phyloP scores from a whole-genome alignment of 768 basidiomycete species.

The Termitomyces sp. region DNA sequence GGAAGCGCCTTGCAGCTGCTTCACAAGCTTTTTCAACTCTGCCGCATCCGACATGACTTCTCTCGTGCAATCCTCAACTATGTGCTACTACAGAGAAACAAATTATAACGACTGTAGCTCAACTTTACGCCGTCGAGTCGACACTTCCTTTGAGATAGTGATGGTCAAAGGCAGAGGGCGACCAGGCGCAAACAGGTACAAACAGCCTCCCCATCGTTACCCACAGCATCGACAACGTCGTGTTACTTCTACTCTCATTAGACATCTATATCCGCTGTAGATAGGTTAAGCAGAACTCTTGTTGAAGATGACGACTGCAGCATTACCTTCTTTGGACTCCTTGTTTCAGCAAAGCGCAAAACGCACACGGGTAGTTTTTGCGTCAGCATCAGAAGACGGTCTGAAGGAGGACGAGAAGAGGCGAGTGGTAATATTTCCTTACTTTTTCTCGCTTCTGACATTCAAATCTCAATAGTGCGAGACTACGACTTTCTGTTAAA shows the following conservation, averaged over 20 bases:
- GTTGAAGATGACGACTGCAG: constrained; percentile 36
- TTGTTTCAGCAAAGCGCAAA: constrained; percentile 63
- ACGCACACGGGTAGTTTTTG: constrained; percentile 69
- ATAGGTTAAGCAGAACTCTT: neutral
- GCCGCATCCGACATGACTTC: constrained; percentile 44
- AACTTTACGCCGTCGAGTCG: constrained; percentile 14
- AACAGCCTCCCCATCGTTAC: constrained; percentile 15
- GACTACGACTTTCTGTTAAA: constrained; percentile 76
- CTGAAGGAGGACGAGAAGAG: constrained; percentile 68
- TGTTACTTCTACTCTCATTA: neutral
- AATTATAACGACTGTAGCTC: constrained; percentile 17
- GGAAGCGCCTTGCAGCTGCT: constrained; percentile 66
- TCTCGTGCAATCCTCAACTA: constrained; percentile 25
- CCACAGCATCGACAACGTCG: constrained; percentile 2
- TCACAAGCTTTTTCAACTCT: constrained; percentile 79
- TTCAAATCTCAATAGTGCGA: constrained; percentile 49
- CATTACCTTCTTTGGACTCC: constrained; percentile 64
- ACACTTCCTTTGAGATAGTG: constrained; percentile 12
- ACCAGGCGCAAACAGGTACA: constrained; percentile 17
- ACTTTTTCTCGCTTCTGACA: neutral
- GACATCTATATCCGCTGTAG: neutral
- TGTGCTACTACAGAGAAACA: constrained; percentile 28
- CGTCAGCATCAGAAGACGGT: constrained; percentile 56
- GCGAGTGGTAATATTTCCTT: constrained; percentile 29
- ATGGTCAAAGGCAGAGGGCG: constrained; percentile 15